phyloP scores from a whole-genome alignment of 805 yeast genomes.

The Kodamaea hsintzibuensis region DNA sequence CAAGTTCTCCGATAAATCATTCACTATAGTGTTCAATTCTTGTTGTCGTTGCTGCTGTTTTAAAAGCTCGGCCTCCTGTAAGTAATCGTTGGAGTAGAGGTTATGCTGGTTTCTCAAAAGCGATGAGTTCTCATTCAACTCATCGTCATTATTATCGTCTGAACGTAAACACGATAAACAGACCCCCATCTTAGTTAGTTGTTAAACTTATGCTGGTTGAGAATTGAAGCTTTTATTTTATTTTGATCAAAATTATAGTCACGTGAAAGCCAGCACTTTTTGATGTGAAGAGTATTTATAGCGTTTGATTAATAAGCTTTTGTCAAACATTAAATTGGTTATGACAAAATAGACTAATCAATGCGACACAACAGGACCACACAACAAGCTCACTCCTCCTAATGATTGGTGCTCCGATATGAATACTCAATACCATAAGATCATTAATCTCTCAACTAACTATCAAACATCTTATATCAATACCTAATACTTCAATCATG shows the following conservation, averaged over 20 bases:
- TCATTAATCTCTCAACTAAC: too few relatives aligned
- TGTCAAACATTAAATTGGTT: too few relatives aligned
- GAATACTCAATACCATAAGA: too few relatives aligned
- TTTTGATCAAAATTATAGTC: not conserved
- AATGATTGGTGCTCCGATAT: too few relatives aligned
- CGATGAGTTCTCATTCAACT: constrained; percentile 41
- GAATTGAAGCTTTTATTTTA: not conserved
- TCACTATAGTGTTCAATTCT: constrained; percentile 47
- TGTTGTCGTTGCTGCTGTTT: constrained; percentile 48
- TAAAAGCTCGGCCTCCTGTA: constrained; percentile 36
- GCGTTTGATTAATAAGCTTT: too few relatives aligned
- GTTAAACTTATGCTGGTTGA: constrained; percentile 5
- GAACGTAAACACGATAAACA: constrained; percentile 48
- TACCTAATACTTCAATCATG: too few relatives aligned
- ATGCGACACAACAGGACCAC: too few relatives aligned
- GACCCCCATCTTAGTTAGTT: constrained; percentile 39
- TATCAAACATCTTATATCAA: too few relatives aligned
- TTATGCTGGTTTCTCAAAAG: constrained; percentile 27
- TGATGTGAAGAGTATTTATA: too few relatives aligned
- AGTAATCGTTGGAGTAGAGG: constrained; percentile 30
- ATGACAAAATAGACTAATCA: too few relatives aligned
- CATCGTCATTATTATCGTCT: constrained; percentile 36
- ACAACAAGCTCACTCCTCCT: too few relatives aligned
- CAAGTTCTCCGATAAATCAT: constrained; percentile 29
- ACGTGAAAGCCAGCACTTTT: not conserved